A percentile compares a stretch with the other conserved stretches of the same genome.
phyloP scores from a whole-genome alignment of 164 flowering plant species.

The Tetracentron sinense region DNA sequence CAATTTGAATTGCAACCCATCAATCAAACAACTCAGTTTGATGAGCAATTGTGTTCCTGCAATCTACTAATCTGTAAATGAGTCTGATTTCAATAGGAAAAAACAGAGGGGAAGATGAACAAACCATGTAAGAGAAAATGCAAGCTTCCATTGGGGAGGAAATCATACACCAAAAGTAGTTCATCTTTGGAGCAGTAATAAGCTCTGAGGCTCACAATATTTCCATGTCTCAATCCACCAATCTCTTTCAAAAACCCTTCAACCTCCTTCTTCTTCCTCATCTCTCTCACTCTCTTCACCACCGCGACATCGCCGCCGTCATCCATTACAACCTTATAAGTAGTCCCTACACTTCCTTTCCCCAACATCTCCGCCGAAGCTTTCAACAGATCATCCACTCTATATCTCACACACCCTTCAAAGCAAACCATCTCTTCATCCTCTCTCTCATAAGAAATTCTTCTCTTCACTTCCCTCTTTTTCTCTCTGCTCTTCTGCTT shows the following conservation, averaged over 20 bases:
- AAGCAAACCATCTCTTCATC: slow-evolving; percentile 29
- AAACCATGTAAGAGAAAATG: slow-evolving; percentile 52
- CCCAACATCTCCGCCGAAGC: slow-evolving; percentile 61
- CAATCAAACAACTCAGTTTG: too few relatives aligned
- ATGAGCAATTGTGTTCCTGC: too few relatives aligned
- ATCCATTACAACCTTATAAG: slow-evolving; percentile 48
- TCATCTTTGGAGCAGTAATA: slow-evolving; percentile 43
- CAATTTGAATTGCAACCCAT: too few relatives aligned
- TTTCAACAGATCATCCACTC: slow-evolving; percentile 42
- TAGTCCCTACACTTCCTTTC: slow-evolving; percentile 48
- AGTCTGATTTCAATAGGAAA: too few relatives aligned
- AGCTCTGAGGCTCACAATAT: slow-evolving; percentile 47
- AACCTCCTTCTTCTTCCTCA: slow-evolving; percentile 35
- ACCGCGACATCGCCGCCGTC: slow-evolving; percentile 36
- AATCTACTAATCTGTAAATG: too few relatives aligned
- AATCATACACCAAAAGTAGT: slow-evolving; percentile 51
- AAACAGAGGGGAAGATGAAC: slow-evolving; percentile 4
- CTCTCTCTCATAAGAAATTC: too few relatives aligned
- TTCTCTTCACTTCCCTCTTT: slow-evolving; percentile 4
- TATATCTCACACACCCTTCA: slow-evolving; percentile 33
- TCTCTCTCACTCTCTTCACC: slow-evolving; percentile 45
- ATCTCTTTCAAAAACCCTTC: slow-evolving; percentile 34
- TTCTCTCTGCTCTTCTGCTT: slow-evolving; percentile 2
- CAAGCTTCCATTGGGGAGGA: slow-evolving; percentile 44
- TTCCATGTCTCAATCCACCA: slow-evolving; percentile 39